Evolutionary conservation across 108 stramenopile genomes (phyloP).

Genomic region (Poteriospumella lacustris): DNA sequence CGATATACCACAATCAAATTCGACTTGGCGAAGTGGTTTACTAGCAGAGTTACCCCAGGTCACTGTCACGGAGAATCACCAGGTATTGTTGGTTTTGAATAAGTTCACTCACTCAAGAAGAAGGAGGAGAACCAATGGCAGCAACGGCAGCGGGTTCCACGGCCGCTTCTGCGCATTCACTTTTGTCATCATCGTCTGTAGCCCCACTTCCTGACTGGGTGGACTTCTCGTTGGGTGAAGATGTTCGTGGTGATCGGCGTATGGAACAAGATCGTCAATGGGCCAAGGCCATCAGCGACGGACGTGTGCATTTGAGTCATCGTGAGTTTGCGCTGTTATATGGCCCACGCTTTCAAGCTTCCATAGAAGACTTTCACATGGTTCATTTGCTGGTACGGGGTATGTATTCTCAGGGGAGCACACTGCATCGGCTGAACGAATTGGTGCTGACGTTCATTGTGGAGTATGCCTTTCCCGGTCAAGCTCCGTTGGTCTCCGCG

Average conservation of each 20-base stretch:
- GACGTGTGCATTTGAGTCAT: slow-evolving; percentile 12
- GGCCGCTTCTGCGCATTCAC: too few species aligned
- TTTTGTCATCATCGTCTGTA: too few species aligned
- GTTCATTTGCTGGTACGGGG: not conserved
- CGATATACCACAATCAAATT: too few species aligned
- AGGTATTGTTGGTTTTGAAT: too few species aligned
- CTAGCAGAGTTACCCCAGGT: too few species aligned
- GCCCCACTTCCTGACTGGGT: slow-evolving; percentile 1
- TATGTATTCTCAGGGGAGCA: not conserved
- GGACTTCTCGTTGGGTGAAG: slow-evolving; percentile 20
- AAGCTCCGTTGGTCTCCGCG: not conserved
- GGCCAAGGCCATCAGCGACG: not conserved
- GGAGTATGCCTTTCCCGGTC: slow-evolving; percentile 12
- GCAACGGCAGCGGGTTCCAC: too few species aligned
- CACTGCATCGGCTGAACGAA: not conserved
- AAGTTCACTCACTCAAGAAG: too few species aligned
- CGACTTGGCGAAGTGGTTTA: too few species aligned
- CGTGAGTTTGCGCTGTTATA: not conserved
- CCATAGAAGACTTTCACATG: not conserved
- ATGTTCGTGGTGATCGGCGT: slow-evolving; percentile 1
- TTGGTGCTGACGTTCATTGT: not conserved
- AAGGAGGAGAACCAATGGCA: too few species aligned
- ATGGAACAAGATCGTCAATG: slow-evolving; percentile 10
- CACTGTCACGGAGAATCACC: too few species aligned
- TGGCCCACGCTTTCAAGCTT: not conserved